Evolutionary conservation across 1,139 yeast species (phyloP).

Genomic region (Keqinozyma sinolaborantium): DNA sequence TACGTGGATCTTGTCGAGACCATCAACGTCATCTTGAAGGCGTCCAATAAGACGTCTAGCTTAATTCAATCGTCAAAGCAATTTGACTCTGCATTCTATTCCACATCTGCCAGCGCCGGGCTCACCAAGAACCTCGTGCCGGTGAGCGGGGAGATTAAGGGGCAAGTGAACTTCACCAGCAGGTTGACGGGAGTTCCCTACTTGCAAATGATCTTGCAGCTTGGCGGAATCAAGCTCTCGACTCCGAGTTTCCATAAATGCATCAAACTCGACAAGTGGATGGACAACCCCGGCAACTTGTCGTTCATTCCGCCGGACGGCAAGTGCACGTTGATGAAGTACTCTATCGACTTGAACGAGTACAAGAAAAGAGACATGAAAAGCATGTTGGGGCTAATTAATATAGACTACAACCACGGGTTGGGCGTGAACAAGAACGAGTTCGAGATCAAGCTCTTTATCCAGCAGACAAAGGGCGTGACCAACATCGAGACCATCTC

Average conservation of each 20-base stretch:
- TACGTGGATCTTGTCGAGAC: constrained; percentile 74
- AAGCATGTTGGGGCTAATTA: constrained; percentile 50
- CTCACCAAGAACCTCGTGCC: constrained; percentile 28
- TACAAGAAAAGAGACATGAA: constrained; percentile 13
- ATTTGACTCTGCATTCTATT: constrained; percentile 39
- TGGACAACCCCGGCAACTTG: constrained; percentile 33
- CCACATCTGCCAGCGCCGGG: constrained; percentile 11
- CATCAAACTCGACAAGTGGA: constrained; percentile 48
- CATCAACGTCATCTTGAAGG: constrained; percentile 39
- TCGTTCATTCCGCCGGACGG: constrained; percentile 92
- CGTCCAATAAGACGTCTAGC: constrained; percentile 6
- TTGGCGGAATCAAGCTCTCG: constrained; percentile 41
- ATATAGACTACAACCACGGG: constrained; percentile 57
- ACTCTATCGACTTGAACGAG: constrained; percentile 50
- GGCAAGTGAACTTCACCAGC: constrained; percentile 60
- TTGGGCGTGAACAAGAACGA: constrained; percentile 64
- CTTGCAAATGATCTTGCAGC: constrained; percentile 51
- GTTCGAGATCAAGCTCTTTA: constrained; percentile 66
- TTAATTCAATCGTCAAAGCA: constrained; percentile 12
- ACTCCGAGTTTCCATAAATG: constrained; percentile 60
- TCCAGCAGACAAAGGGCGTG: constrained; percentile 48
- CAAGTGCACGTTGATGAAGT: constrained; percentile 57
- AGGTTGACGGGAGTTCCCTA: constrained; percentile 76
- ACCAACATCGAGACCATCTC: constrained; percentile 54
- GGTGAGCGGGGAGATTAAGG: constrained; percentile 58